Evolutionary conservation across 192 early-diverging fungal genomes (phyloP).

Genomic region (Coemansia sp.): DNA sequence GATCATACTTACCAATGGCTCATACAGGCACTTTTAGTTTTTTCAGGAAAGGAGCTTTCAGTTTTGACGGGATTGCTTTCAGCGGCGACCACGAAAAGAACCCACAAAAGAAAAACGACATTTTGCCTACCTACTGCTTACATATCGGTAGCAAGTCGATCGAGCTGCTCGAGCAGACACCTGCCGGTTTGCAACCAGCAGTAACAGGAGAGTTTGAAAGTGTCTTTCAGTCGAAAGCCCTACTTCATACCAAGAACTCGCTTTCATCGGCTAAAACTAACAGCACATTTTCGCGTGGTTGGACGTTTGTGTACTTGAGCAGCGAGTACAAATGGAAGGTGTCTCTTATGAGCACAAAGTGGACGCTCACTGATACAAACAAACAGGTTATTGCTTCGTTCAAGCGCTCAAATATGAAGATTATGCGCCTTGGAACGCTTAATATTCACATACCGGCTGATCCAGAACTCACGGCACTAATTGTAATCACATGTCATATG

Average conservation of each 20-base stretch:
- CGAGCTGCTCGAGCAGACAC: not conserved
- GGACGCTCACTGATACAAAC: conserved; percentile 1
- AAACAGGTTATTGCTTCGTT: not conserved
- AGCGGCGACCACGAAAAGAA: not conserved
- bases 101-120: not conserved
- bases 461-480: not conserved
- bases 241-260: not conserved
- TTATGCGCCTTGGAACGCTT: not conserved
- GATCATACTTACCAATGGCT: too few species aligned
- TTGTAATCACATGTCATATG: not conserved
- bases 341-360: not conserved
- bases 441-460: not conserved
- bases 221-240: not conserved
- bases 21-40: not conserved
- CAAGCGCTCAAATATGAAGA: not conserved
- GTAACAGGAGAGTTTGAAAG: not conserved
- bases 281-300: not conserved
- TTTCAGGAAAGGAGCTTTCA: not conserved
- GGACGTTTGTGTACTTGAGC: conserved; percentile 9
- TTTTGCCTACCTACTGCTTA: not conserved
- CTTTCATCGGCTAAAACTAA: not conserved
- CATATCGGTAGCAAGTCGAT: not conserved
- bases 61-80: not conserved
- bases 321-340: conserved; percentile 7
- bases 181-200: not conserved